Conservation (phyloP, 257 asterid genomes). For the Lantana camara region DNA sequence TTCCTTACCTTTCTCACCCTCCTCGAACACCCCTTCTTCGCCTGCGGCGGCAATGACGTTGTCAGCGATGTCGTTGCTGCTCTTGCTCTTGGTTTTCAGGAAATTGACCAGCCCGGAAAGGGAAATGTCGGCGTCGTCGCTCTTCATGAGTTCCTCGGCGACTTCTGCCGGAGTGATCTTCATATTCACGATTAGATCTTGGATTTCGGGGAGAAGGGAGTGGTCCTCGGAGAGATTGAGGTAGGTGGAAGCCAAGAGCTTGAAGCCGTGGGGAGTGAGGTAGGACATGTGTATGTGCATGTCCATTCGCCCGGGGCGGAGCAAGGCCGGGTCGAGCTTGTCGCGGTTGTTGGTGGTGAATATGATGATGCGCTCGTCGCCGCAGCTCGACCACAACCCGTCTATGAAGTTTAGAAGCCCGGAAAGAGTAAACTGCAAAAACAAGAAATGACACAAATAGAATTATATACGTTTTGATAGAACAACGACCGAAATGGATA, state of each 20-base stretch:
- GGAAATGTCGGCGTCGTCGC: constrained; percentile 53
- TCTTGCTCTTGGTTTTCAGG: constrained; percentile 40
- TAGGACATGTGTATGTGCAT: constrained; percentile 80
- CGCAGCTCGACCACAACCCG: constrained; percentile 87
- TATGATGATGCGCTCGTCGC: constrained; percentile 67
- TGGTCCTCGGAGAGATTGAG: constrained; percentile 37
- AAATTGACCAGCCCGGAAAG: constrained; percentile 47
- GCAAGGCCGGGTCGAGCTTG: constrained; percentile 72
- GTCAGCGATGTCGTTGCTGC: neutral
- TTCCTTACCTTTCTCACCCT: too few relatives aligned
- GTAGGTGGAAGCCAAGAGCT: constrained; percentile 55
- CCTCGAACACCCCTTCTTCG: too few relatives aligned
- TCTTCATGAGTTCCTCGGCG: constrained; percentile 76
- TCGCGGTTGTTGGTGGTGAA: constrained; percentile 81
- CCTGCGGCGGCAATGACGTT: too few relatives aligned
- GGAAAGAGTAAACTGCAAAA: constrained; percentile 55
- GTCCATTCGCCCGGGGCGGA: constrained; percentile 91
- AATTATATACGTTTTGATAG: too few relatives aligned
- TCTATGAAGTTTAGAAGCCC: constrained; percentile 80
- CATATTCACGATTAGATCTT: constrained; percentile 37
- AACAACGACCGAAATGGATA: too few relatives aligned
- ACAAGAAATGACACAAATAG: too few relatives aligned
- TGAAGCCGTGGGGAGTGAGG: constrained; percentile 58
- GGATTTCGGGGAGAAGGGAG: constrained; percentile 37
- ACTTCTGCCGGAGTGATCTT: constrained; percentile 73